A percentile compares a stretch with the other conserved stretches of the same genome.
Evolutionary conservation across 108 stramenopile species (phyloP).

Genomic region (Stephanodiscus triporus): DNA sequence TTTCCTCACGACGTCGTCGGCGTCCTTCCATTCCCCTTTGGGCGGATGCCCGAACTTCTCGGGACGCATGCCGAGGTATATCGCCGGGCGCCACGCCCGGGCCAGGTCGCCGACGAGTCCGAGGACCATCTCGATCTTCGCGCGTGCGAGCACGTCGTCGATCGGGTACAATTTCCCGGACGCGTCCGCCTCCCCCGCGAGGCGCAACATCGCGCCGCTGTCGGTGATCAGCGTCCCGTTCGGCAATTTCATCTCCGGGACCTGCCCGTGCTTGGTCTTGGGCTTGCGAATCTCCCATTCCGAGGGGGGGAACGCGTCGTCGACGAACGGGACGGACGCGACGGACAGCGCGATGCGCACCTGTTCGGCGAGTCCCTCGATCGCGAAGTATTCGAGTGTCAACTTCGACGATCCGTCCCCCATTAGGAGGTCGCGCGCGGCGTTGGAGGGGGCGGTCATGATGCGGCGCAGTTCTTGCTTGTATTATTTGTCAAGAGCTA

Average conservation of each 20-base stretch:
- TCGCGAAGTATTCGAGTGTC: constrained; percentile 73
- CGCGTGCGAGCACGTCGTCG: constrained; percentile 30
- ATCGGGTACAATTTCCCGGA: constrained; percentile 56
- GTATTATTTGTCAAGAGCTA: too few species aligned
- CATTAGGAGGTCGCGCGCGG: constrained; percentile 36
- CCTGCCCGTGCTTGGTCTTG: constrained; percentile 63
- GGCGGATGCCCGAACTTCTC: constrained; percentile 58
- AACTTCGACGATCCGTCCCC: constrained; percentile 32
- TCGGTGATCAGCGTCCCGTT: constrained; percentile 54
- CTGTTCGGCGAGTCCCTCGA: constrained; percentile 72
- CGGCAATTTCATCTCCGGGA: constrained; percentile 70
- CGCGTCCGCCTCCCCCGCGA: constrained; percentile 43
- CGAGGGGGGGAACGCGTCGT: constrained; percentile 52
- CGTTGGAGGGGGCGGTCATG: background rate
- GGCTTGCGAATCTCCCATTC: constrained; percentile 76
- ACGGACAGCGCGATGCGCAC: constrained; percentile 60
- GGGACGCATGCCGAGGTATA: constrained; percentile 63
- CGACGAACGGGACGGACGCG: constrained; percentile 54
- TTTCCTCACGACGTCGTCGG: constrained; percentile 50
- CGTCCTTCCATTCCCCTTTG: constrained; percentile 54
- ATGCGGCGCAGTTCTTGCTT: too few species aligned
- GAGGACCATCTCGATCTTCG: constrained; percentile 64
- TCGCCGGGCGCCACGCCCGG: constrained; percentile 47
- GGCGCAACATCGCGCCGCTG: constrained; percentile 65
- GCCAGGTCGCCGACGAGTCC: constrained; percentile 66